Base-by-base conservation (phyloP, 1,139 yeast genomes). In the Pichia sp. region DNA sequence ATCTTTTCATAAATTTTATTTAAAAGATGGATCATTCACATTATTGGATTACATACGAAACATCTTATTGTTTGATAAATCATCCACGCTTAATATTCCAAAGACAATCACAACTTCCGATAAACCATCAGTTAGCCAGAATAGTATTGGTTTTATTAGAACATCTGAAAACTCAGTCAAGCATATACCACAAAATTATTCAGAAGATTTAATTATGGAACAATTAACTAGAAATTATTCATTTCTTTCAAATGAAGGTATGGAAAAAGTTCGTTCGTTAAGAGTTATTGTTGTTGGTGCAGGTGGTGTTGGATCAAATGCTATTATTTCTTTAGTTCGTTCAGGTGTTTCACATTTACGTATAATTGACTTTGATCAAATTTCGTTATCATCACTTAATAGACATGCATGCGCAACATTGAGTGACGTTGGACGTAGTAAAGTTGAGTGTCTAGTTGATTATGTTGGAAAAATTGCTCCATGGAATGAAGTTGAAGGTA, bases 301-400 rank as follows among this genome's bases (percentile, higher is more conserved):
- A 11, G 99, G 99, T 50, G 99, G 99, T 46, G 99, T 93, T 38
- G 99, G 99, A 2, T 90, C 98, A 0, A 91, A 96, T 95, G 96
- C 86, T 13, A 86, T 90, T 9, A 86, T 96, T 3, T 89, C 95
- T 89, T 75, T 93, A 54, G 87, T 87, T 1, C 80, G 99, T 62
- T 87, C 96, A 10, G 99, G 99, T 13, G 85, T 91, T 38, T 84
- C 85, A 18, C 78, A 79, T 54, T 70, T 93, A 51, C 78, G 91
- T 61, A 77, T 93, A 56, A 83, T 93, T 55, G 99, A 93, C 70
- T 93, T 93, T 67, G 99, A 93, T 69, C 99, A 93, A 70, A 97
- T 93, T 39, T 84, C 96, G 0, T 74, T 93, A 54, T 86, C 96
- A 50, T 89, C 97, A 5, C 75, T 93, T 58, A 93, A 93, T 67